Evolutionary conservation across 2,329 filamentous ascomycete genomes (phyloP).

Genomic region (Knufia petricola): DNA sequence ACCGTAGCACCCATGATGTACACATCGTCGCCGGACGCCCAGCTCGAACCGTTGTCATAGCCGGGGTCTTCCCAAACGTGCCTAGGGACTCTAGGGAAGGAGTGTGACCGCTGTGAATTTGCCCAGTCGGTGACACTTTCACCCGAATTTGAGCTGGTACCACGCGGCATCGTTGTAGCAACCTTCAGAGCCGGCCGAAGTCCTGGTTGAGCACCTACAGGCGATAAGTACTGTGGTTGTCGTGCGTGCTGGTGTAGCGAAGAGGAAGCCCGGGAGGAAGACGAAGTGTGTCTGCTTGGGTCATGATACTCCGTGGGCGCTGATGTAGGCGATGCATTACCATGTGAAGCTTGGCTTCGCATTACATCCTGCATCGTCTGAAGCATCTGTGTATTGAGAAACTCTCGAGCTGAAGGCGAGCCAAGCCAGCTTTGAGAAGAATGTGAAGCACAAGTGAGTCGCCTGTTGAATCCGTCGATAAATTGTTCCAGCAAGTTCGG

Average conservation of each 20-base stretch:
- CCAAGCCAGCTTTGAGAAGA: slow-evolving; percentile 1
- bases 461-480: background rate
- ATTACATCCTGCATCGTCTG: slow-evolving; percentile 6
- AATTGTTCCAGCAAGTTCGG: slow-evolving; percentile 7
- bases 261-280: background rate
- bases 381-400: slow-evolving; percentile 3
- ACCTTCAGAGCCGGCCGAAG: background rate
- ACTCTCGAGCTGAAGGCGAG: background rate
- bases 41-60: background rate
- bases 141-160: background rate
- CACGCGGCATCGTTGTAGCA: background rate
- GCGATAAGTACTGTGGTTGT: background rate
- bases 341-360: background rate
- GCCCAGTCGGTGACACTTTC: background rate
- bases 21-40: slow-evolving; percentile 3
- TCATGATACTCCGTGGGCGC: background rate
- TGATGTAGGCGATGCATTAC: background rate
- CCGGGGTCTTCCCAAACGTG: slow-evolving; percentile 1
- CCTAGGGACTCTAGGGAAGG: background rate
- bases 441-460: background rate
- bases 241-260: background rate
- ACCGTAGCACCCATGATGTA: background rate
- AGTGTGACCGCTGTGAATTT: background rate
- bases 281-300: background rate
- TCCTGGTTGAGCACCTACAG: background rate